Evolutionary conservation across 139 green algal genomes (phyloP).

Genomic region (Tetratostichococcus sp.): DNA sequence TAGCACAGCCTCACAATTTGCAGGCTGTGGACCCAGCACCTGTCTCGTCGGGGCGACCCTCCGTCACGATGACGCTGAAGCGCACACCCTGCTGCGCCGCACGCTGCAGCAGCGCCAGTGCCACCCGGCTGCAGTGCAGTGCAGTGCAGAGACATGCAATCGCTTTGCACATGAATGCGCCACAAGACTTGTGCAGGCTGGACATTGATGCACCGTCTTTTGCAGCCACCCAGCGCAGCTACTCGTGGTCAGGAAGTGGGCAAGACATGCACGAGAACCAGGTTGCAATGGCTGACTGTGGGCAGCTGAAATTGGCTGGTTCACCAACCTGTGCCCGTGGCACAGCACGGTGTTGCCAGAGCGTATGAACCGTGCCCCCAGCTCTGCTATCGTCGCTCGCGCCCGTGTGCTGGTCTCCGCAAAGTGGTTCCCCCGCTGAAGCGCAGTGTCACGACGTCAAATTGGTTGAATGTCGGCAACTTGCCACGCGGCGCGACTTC

Average conservation of each 20-base stretch:
- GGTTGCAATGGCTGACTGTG: too few relatives aligned
- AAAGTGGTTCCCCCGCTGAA: slow-evolving; percentile 74
- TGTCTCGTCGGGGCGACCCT: slow-evolving; percentile 79
- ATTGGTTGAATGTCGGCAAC: too few relatives aligned
- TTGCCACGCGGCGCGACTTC: too few relatives aligned
- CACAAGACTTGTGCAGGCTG: too few relatives aligned
- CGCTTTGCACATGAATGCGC: not conserved
- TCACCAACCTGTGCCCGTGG: slow-evolving; percentile 85
- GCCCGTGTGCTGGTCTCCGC: slow-evolving; percentile 78
- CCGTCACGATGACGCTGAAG: slow-evolving; percentile 92
- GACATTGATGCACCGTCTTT: too few relatives aligned
- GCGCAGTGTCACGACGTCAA: too few relatives aligned
- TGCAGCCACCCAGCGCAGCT: too few relatives aligned
- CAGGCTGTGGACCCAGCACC: too few relatives aligned
- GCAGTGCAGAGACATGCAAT: not conserved
- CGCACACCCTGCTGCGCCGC: slow-evolving; percentile 69
- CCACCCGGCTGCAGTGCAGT: slow-evolving; percentile 71
- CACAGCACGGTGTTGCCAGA: slow-evolving; percentile 68
- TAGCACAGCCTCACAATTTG: too few relatives aligned
- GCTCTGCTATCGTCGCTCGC: slow-evolving; percentile 79
- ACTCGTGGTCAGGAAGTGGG: too few relatives aligned
- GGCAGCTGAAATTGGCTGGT: too few relatives aligned
- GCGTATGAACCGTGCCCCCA: slow-evolving; percentile 82
- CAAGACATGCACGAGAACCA: too few relatives aligned
- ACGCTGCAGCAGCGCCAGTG: slow-evolving; percentile 72